Conservation (phyloP, 108 stramenopile genomes). For the Conticribra weissflogii region DNA sequence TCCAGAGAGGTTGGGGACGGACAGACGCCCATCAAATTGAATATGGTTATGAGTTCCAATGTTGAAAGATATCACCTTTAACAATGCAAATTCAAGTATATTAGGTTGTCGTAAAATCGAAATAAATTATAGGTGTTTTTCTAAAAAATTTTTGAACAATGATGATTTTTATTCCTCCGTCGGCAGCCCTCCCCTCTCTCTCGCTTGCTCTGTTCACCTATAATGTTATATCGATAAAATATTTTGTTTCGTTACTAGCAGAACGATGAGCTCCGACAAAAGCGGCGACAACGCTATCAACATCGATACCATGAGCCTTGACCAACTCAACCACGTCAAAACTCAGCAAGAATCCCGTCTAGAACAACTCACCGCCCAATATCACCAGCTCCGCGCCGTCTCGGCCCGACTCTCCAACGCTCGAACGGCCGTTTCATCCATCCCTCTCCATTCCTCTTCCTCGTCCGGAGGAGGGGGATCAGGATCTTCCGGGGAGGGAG, state of each 20-base stretch:
- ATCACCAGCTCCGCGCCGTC: constrained; percentile 76
- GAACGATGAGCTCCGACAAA: constrained; percentile 25
- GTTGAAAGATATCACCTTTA: too few species aligned
- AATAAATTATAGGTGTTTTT: too few species aligned
- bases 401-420: constrained; percentile 73
- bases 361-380: constrained; percentile 70
- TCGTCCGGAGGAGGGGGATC: constrained; percentile 27
- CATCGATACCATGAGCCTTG: constrained; percentile 79
- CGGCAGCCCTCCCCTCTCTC: too few species aligned
- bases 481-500: constrained; percentile 54
- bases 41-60: not conserved
- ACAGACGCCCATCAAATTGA: not conserved
- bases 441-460: constrained; percentile 6
- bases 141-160: too few species aligned
- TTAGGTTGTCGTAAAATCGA: too few species aligned
- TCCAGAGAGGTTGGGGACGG: too few species aligned
- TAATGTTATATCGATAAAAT: too few species aligned
- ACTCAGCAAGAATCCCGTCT: constrained; percentile 77
- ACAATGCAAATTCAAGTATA: too few species aligned
- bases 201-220: too few species aligned
- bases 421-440: constrained; percentile 49
- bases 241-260: too few species aligned
- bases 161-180: too few species aligned
- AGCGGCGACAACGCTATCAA: constrained; percentile 54
- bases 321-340: constrained; percentile 79